Percentiles rank a stretch among this genome's conserved stretches.
phyloP scores from a whole-genome alignment of 176 grass and related monocot genomes.

The Cenchrus purpureus region DNA sequence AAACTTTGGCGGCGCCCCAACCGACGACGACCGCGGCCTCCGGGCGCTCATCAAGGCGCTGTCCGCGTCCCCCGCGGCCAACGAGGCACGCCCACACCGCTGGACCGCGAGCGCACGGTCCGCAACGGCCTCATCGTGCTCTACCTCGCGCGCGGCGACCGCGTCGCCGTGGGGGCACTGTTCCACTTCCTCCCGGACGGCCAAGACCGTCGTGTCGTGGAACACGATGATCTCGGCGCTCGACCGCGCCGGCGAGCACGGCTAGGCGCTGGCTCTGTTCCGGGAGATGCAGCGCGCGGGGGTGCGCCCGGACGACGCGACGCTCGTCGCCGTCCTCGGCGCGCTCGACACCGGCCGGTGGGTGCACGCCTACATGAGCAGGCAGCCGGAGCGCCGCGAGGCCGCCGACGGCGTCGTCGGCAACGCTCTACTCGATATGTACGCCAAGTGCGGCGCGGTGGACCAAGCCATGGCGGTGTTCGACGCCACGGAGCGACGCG shows the following conservation, averaged over 20 bases:
- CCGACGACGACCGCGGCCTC: no score
- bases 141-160: background rate
- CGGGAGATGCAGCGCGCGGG: conserved; percentile 49
- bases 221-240: conserved; percentile 72
- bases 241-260: conserved; percentile 15
- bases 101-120: no score
- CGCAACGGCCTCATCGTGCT: no score
- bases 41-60: no score
- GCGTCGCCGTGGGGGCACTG: background rate
- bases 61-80: no score
- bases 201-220: conserved; percentile 67
- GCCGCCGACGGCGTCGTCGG: conserved; percentile 32
- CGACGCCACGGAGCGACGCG: conserved; percentile 44
- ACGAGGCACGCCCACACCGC: no score
- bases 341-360: conserved; percentile 68
- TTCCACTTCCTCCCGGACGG: conserved; percentile 25
- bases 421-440: conserved; percentile 83
- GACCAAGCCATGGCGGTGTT: conserved; percentile 63
- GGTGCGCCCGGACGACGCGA: conserved; percentile 45
- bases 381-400: background rate
- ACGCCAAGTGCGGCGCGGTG: conserved; percentile 72
- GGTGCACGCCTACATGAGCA: conserved; percentile 57
- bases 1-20: no score
- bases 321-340: conserved; percentile 56
- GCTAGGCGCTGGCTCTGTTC: conserved; percentile 46